A percentile compares a stretch with the other conserved stretches of the same genome.
Conservation (phyloP, 768 basidiomycete species). For the Crucibulum laeve region DNA sequence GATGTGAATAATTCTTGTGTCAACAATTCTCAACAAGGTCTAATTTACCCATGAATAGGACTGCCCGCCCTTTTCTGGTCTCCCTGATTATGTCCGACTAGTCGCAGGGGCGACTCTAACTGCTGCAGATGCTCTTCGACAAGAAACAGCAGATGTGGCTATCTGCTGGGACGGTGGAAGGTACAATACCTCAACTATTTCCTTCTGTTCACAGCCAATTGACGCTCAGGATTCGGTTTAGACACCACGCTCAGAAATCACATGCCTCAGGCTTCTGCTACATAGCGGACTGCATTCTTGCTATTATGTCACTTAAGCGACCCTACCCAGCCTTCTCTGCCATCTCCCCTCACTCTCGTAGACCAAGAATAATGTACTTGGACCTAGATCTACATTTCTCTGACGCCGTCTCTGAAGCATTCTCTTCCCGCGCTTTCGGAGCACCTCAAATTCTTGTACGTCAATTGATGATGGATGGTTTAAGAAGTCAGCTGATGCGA, state of each 20-base stretch:
- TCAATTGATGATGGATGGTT: not conserved
- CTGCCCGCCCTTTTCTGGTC: conserved; percentile 71
- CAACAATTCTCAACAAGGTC: conserved; percentile 1
- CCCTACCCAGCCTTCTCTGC: conserved; percentile 9
- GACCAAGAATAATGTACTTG: conserved; percentile 78
- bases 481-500: not conserved
- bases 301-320: conserved; percentile 67
- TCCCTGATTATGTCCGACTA: conserved; percentile 64
- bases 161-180: conserved; percentile 93
- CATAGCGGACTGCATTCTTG: conserved; percentile 84
- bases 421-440: conserved; percentile 36
- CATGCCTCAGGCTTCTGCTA: conserved; percentile 91
- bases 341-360: conserved; percentile 11
- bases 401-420: conserved; percentile 82
- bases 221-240: conserved; percentile 13
- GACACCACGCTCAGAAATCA: conserved; percentile 82
- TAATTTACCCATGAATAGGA: too few species aligned
- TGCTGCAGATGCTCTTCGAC: conserved; percentile 58
- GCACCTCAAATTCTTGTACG: conserved; percentile 45
- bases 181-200: conserved; percentile 24
- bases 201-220: not conserved
- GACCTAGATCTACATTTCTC: conserved; percentile 92
- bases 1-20: conserved; percentile 18
- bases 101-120: conserved; percentile 79
- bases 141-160: conserved; percentile 50